Percentiles rank a stretch among this genome's conserved stretches.
Conservation (phyloP, 106 monocot genomes). For the Dendrobium catenatum region DNA sequence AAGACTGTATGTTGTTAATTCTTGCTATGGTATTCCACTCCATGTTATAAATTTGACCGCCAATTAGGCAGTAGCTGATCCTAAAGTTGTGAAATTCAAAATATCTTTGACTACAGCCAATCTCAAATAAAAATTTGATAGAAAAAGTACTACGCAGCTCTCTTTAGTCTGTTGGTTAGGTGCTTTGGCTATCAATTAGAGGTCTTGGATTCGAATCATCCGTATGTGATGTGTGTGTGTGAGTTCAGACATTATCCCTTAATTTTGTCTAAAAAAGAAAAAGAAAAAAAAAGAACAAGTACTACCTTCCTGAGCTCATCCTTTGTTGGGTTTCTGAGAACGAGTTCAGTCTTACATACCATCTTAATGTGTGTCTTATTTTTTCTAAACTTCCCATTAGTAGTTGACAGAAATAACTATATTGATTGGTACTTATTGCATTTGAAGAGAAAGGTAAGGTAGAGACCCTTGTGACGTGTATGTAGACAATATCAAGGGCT, state of each 20-base stretch:
- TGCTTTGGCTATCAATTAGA: no score
- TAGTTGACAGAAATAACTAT: background rate
- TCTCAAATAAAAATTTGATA: background rate
- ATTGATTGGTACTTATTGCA: background rate
- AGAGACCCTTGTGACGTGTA: background rate
- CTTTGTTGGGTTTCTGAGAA: background rate
- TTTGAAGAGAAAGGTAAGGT: background rate
- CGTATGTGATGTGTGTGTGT: no score
- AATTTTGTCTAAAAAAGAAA: no score
- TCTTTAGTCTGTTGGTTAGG: no score
- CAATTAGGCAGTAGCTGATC: background rate
- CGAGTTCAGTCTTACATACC: background rate
- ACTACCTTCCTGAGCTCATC: background rate
- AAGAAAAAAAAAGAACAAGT: background rate
- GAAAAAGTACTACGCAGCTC: background rate
- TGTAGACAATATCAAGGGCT: background rate
- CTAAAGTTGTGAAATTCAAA: background rate
- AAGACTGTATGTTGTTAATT: background rate
- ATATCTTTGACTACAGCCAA: background rate
- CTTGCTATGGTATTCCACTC: background rate
- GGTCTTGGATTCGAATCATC: no score
- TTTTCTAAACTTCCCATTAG: background rate
- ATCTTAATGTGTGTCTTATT: background rate
- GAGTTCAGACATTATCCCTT: no score
- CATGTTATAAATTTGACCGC: background rate